Conservation (phyloP, 1,139 yeast species). For the Geotrichum candidum region DNA sequence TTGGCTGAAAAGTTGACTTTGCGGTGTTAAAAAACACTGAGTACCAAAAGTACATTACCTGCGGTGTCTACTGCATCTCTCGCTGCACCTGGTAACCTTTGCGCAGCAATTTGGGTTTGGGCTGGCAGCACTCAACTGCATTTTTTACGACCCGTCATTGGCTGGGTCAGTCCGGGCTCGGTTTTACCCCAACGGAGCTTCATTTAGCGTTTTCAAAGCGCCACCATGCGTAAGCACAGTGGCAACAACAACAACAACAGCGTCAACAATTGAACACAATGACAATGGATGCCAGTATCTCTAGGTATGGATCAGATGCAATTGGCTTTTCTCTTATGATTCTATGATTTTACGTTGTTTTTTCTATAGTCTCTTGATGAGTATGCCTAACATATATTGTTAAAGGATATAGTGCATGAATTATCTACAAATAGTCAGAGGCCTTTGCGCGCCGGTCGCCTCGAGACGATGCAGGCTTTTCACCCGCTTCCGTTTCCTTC, state of each 20-base stretch:
- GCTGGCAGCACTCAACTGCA: background rate
- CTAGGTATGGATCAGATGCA: no score
- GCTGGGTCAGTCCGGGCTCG: background rate
- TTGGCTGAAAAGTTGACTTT: background rate
- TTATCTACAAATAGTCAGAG: constrained; percentile 11
- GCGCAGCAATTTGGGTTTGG: constrained; percentile 1
- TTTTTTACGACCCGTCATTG: background rate
- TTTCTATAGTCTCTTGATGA: no score
- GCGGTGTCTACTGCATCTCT: background rate
- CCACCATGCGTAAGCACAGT: no score
- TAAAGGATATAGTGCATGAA: background rate
- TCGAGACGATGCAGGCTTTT: constrained; percentile 8
- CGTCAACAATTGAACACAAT: no score
- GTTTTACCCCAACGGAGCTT: background rate
- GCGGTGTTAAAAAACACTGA: constrained; percentile 3
- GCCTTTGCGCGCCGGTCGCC: constrained; percentile 12
- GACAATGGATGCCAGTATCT: no score
- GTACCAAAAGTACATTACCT: background rate
- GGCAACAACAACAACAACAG: no score
- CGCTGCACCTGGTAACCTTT: background rate
- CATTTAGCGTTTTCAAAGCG: background rate
- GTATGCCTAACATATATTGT: background rate
- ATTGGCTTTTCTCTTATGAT: no score
- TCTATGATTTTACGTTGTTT: no score
- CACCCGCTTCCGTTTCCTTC: background rate